Percentiles rank a stretch among this genome's conserved stretches.
These are phyloP conservation scores for Phytophthora meadii DNA, from an alignment of 352 stramenopile species.

Conservation along the genomic window DNA sequence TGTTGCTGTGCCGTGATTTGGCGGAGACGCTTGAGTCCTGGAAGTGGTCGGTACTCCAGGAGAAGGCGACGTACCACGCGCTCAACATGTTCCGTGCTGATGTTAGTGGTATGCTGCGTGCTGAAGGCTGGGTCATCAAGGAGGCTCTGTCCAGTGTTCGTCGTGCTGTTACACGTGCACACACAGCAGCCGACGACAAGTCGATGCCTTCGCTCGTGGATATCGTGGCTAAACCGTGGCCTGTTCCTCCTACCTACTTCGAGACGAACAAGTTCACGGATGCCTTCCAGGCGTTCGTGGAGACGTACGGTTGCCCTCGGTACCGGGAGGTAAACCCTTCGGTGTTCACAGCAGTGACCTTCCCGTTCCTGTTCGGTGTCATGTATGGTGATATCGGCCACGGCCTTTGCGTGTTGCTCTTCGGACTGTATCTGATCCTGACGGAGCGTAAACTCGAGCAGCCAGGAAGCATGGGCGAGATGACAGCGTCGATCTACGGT, in stretches of 20 bases:
- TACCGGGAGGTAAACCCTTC: constrained; percentile 99
- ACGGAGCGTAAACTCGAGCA: constrained; percentile 92
- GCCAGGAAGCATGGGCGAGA: constrained; percentile 89
- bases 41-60: constrained; percentile 97
- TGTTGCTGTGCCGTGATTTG: constrained; percentile 94
- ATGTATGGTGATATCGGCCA: constrained; percentile 99
- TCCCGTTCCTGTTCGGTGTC: constrained; percentile 99
- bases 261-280: constrained; percentile 99
- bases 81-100: constrained; percentile 99
- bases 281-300: constrained; percentile 98
- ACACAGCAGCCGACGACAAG: constrained; percentile 92
- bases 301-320: constrained; percentile 98
- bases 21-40: constrained; percentile 95
- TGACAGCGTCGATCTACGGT: constrained; percentile 91
- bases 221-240: constrained; percentile 95
- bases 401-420: constrained; percentile 94
- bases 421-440: constrained; percentile 94
- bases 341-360: constrained; percentile 98
- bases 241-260: constrained; percentile 98
- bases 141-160: constrained; percentile 83
- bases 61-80: constrained; percentile 98
- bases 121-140: constrained; percentile 97
- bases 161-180: constrained; percentile 87
- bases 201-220: constrained; percentile 95
- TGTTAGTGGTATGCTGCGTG: constrained; percentile 96